Evolutionary conservation across 352 stramenopile genomes (phyloP).

Genomic region (Phytophthora europaea): DNA sequence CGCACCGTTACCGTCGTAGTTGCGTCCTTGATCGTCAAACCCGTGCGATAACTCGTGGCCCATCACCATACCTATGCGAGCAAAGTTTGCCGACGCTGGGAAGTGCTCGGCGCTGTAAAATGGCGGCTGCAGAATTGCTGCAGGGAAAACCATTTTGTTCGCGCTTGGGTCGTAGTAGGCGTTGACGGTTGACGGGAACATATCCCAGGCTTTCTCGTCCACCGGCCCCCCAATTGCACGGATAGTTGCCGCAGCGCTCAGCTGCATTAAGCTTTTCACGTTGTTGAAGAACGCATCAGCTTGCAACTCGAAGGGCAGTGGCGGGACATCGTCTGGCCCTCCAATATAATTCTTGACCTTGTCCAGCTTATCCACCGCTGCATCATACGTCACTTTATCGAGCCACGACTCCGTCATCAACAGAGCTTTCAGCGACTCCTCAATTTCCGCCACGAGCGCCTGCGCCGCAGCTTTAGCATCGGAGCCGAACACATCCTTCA

Average conservation of each 20-base stretch:
- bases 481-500: slow-evolving; percentile 88
- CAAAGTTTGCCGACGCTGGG: slow-evolving; percentile 92
- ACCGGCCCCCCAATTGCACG: slow-evolving; percentile 56
- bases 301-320: slow-evolving; percentile 67
- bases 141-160: slow-evolving; percentile 95
- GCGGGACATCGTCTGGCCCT: slow-evolving; percentile 52
- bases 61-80: slow-evolving; percentile 93
- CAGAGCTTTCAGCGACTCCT: slow-evolving; percentile 79
- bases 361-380: slow-evolving; percentile 90
- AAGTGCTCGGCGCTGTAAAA: slow-evolving; percentile 83
- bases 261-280: slow-evolving; percentile 51
- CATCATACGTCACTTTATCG: slow-evolving; percentile 80
- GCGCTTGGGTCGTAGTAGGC: slow-evolving; percentile 76
- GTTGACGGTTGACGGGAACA: slow-evolving; percentile 95
- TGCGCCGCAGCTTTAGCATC: slow-evolving; percentile 80
- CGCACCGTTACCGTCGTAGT: slow-evolving; percentile 88
- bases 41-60: slow-evolving; percentile 96
- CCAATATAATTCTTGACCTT: slow-evolving; percentile 88
- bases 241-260: slow-evolving; percentile 39
- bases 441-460: slow-evolving; percentile 88
- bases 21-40: slow-evolving; percentile 94
- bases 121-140: slow-evolving; percentile 93
- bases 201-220: slow-evolving; percentile 77
- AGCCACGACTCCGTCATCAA: slow-evolving; percentile 92
- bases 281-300: slow-evolving; percentile 67